Evolutionary conservation across 2,329 filamentous ascomycete species (phyloP).

Genomic region (Cytospora leucostoma): DNA sequence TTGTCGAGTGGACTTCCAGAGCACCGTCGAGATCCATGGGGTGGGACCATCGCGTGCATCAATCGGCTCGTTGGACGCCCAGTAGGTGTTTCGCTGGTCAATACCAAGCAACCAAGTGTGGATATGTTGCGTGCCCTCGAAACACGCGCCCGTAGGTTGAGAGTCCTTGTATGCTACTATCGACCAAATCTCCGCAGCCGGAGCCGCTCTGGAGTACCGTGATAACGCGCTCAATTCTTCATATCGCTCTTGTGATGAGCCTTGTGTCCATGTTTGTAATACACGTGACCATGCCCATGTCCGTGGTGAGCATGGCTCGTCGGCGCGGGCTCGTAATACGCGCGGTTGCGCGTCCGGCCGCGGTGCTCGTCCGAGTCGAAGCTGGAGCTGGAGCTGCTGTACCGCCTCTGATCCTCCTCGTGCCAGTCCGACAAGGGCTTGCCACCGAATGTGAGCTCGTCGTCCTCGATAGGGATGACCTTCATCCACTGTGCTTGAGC

Average conservation of each 20-base stretch:
- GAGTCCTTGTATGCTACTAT: no score
- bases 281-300: constrained; percentile 27
- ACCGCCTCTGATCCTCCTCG: constrained; percentile 56
- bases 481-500: constrained; percentile 48
- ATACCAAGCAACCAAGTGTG: no score
- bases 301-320: constrained; percentile 25
- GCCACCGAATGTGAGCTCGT: constrained; percentile 62
- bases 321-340: constrained; percentile 14
- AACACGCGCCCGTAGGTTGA: no score
- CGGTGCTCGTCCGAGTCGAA: constrained; percentile 43
- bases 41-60: background rate
- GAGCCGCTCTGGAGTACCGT: background rate
- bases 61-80: background rate
- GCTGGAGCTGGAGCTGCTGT: constrained; percentile 41
- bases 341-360: constrained; percentile 43
- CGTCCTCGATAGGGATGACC: constrained; percentile 60
- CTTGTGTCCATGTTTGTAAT: constrained; percentile 21
- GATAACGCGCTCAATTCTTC: constrained; percentile 14
- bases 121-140: no score
- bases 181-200: no score
- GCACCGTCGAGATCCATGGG: background rate
- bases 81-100: background rate
- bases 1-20: background rate
- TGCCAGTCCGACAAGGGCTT: constrained; percentile 62
- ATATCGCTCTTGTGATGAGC: constrained; percentile 16